phyloP scores from a whole-genome alignment of 2,329 filamentous ascomycete genomes.

The Daldinia sp. region DNA sequence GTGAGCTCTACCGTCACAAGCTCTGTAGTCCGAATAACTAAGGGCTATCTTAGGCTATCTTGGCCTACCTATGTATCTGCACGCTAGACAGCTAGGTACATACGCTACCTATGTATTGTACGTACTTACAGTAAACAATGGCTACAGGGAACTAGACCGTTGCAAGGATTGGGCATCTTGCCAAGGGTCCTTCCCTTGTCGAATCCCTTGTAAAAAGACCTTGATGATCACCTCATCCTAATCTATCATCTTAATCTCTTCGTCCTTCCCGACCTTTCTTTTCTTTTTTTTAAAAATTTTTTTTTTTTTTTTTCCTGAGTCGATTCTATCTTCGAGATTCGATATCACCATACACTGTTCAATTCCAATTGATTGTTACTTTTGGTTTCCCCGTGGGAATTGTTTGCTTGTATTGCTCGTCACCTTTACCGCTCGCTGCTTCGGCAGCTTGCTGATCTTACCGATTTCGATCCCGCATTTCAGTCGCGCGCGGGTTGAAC shows the following conservation, averaged over 20 bases:
- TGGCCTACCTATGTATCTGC: too few species aligned
- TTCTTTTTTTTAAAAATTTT: neutral
- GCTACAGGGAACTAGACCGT: neutral
- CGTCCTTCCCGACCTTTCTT: neutral
- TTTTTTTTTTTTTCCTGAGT: neutral
- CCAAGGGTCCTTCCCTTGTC: neutral
- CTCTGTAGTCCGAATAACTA: neutral
- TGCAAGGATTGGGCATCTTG: neutral
- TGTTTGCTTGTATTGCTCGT: neutral
- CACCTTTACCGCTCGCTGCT: conserved; percentile 1
- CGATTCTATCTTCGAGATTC: neutral
- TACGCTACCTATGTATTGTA: too few species aligned
- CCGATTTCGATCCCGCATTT: conserved; percentile 5
- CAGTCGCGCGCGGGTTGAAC: conserved; percentile 20
- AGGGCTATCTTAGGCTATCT: neutral
- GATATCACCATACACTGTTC: neutral
- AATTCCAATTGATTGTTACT: neutral
- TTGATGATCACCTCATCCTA: conserved; percentile 2
- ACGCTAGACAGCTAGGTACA: too few species aligned
- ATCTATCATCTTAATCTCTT: neutral
- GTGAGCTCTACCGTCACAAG: conserved; percentile 12
- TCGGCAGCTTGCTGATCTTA: conserved; percentile 26
- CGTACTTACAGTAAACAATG: neutral
- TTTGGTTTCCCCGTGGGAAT: neutral
- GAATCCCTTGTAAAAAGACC: neutral